Base-by-base conservation (phyloP, 2,329 filamentous ascomycete genomes). In the Venturia effusa region DNA sequence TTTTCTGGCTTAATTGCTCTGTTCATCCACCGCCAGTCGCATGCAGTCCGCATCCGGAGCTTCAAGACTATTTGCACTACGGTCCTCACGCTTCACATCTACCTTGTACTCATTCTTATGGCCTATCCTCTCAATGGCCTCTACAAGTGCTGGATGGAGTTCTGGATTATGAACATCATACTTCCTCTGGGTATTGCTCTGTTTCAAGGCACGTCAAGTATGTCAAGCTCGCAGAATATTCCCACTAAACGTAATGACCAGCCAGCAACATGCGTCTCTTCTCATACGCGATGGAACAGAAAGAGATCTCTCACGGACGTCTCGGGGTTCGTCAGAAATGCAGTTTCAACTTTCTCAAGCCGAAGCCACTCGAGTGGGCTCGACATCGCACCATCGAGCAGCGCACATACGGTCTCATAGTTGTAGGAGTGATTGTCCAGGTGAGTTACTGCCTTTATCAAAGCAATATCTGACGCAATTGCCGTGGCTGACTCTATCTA, bases 91-190 rank as follows among this genome's bases (percentile, higher is more conserved):
- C 74, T 75, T 4, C 78, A 80, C 66, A 68, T 80, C 63, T 75
- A 75, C 24, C 76, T 78, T n/a, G 72, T 76, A 13, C 71, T 79
- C 32, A 77, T 78, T 8, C 59, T 74, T 11, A 72, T 77, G 3
- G 73, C 80, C 63, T 74, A 74, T 55, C 71, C 72, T 6, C 69
- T 71, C 15, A 74, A 74, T 66, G 72, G 72, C 43, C 66, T 70
- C 59, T 74, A 71, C 67, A 81, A 83, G 0, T 83, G 83, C 62
- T 75, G 79, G 24, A 77, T 77, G 19, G 83, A 87, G 72, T 88
- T 80, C 71, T 88, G 85, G 84, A 79, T 86, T 72, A 88, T 88
- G 86, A 81, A 82, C 66, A 77, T 84, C 64, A 86, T 84, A 71
- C 75, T 88, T 3, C 86, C 86, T 13, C 80, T 84, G 59, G 85